phyloP scores from a whole-genome alignment of 805 yeast species.

The Scheffersomyces stipitis region DNA sequence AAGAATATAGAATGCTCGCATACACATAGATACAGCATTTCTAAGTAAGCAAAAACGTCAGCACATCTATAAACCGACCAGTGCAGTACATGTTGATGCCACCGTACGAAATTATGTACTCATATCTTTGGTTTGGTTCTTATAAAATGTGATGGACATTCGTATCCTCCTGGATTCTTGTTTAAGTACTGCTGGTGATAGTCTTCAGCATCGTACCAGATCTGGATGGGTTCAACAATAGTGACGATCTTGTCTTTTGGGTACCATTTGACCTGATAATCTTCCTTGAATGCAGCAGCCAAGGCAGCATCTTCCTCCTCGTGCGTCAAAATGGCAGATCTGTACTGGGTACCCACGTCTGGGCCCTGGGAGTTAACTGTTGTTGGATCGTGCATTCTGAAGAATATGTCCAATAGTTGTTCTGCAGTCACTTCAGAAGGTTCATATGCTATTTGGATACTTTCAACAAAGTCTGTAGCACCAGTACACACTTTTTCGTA shows the following conservation, averaged over 20 bases:
- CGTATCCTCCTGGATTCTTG: slow-evolving; percentile 82
- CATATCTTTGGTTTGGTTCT: slow-evolving; percentile 58
- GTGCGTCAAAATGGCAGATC: slow-evolving; percentile 77
- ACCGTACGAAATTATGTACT: not conserved
- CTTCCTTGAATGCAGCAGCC: slow-evolving; percentile 48
- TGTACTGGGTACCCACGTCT: slow-evolving; percentile 85
- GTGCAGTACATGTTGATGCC: not conserved
- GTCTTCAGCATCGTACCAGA: slow-evolving; percentile 92
- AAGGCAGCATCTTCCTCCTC: slow-evolving; percentile 47
- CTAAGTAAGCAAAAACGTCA: too few species aligned
- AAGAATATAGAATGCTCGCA: too few species aligned
- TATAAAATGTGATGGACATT: slow-evolving; percentile 84
- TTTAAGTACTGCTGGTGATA: slow-evolving; percentile 84
- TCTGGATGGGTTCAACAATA: slow-evolving; percentile 59
- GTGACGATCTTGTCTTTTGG: slow-evolving; percentile 70
- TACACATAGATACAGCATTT: too few species aligned
- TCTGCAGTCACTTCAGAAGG: slow-evolving; percentile 59
- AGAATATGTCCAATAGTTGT: slow-evolving; percentile 78
- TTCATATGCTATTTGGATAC: slow-evolving; percentile 78
- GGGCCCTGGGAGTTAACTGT: slow-evolving; percentile 81
- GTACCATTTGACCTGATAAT: slow-evolving; percentile 73
- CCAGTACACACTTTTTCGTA: slow-evolving; percentile 78
- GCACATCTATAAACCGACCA: too few species aligned
- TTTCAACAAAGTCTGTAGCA: slow-evolving; percentile 76
- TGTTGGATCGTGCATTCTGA: slow-evolving; percentile 94